These are phyloP conservation scores for Meyerozyma smithsonii DNA, from an alignment of 1,139 yeast genomes.

Conservation along the genomic window DNA sequence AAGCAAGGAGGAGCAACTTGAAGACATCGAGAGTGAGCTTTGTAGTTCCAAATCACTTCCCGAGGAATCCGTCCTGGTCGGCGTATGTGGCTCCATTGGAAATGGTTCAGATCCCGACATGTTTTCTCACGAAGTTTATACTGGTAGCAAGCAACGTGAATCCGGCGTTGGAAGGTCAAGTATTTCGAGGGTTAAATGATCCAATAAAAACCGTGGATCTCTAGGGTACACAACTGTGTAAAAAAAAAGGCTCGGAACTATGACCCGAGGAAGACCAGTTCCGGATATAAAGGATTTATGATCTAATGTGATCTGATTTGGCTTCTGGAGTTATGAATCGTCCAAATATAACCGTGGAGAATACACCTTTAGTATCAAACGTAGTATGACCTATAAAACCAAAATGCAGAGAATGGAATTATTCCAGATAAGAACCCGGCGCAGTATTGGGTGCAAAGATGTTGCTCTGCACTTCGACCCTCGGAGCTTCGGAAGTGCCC, in stretches of 20 bases:
- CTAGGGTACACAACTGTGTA: no score
- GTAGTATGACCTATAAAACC: no score
- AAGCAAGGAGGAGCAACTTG: neutral
- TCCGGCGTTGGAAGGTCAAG: neutral
- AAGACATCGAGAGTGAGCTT: neutral
- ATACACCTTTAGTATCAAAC: no score
- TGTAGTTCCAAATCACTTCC: neutral
- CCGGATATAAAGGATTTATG: neutral
- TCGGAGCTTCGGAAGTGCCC: neutral
- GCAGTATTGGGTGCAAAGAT: neutral
- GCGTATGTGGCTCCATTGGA: neutral
- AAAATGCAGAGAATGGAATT: neutral
- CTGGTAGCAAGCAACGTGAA: neutral
- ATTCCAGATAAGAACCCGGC: neutral
- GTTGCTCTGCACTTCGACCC: neutral
- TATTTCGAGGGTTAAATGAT: no score
- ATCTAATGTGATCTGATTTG: neutral
- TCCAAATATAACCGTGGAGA: no score
- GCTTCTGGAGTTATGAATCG: neutral
- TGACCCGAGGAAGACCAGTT: neutral
- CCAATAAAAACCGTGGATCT: no score
- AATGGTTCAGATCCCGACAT: neutral
- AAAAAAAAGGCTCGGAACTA: neutral
- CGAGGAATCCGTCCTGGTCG: neutral
- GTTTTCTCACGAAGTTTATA: neutral